Evolutionary conservation across 2,329 filamentous ascomycete species (phyloP).

Genomic region (Pestalotiopsis sp.): DNA sequence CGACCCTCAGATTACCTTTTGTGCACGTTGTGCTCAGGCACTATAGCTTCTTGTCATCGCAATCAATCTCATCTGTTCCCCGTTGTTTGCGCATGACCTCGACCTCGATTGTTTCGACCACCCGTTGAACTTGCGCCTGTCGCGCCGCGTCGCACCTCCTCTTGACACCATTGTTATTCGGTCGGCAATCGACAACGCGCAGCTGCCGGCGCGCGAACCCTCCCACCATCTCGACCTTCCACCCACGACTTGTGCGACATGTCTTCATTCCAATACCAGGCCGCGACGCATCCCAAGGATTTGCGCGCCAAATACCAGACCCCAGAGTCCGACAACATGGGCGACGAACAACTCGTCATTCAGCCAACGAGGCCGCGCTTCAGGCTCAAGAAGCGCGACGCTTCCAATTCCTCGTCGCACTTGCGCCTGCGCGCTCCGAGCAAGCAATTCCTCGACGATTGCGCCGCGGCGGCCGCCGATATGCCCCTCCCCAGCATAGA

Average conservation of each 20-base stretch:
- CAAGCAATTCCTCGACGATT: constrained; percentile 66
- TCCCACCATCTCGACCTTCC: background rate
- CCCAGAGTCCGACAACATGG: constrained; percentile 50
- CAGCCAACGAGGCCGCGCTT: constrained; percentile 54
- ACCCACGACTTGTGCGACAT: constrained; percentile 29
- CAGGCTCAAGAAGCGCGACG: constrained; percentile 57
- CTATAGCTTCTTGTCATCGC: background rate
- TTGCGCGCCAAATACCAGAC: constrained; percentile 45
- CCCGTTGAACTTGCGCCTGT: background rate
- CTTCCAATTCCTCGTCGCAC: constrained; percentile 50
- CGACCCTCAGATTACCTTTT: background rate
- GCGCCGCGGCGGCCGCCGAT: constrained; percentile 54
- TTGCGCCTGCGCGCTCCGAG: constrained; percentile 60
- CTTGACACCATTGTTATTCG: background rate
- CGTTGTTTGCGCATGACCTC: background rate
- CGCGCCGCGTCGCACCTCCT: background rate
- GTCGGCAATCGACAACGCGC: background rate
- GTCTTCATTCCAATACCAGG: constrained; percentile 48
- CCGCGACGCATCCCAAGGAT: constrained; percentile 46
- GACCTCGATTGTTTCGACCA: background rate
- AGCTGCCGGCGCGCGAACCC: background rate
- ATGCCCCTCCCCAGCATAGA: constrained; percentile 68
- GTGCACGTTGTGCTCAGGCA: constrained; percentile 5
- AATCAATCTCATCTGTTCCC: background rate
- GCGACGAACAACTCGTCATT: constrained; percentile 43